A percentile compares a stretch with the other conserved stretches of the same genome.
These are phyloP conservation scores for Boeremia exigua DNA, from an alignment of 2,329 filamentous ascomycete species.

Conservation along the genomic window DNA sequence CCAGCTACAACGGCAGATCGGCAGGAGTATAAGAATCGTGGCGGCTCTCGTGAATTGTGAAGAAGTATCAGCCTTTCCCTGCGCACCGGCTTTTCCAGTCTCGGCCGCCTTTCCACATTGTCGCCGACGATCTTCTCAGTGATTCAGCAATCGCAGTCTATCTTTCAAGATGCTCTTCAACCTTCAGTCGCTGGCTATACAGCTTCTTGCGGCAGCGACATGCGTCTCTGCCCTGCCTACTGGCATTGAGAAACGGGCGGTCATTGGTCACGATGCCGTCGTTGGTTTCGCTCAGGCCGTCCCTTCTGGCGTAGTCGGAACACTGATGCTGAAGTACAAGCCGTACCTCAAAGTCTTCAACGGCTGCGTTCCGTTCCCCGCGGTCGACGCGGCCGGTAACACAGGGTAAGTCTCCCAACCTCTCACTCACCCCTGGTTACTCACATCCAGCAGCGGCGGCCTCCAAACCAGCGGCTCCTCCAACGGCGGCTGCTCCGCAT, in stretches of 20 bases:
- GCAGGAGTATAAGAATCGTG: constrained; percentile 2
- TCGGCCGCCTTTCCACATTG: background rate
- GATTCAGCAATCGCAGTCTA: background rate
- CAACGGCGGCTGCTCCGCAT: constrained; percentile 51
- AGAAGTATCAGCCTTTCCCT: background rate
- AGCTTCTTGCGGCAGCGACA: constrained; percentile 29
- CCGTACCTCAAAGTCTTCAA: constrained; percentile 62
- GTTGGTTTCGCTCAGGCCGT: constrained; percentile 63
- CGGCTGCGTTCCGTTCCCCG: constrained; percentile 69
- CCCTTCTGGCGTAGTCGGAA: constrained; percentile 55
- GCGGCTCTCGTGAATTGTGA: background rate
- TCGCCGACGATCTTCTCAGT: background rate
- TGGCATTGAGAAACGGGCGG: constrained; percentile 47
- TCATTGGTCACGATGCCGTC: constrained; percentile 55
- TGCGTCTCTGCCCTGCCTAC: constrained; percentile 34
- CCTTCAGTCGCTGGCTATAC: constrained; percentile 27
- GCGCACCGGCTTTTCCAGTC: background rate
- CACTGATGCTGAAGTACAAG: constrained; percentile 62
- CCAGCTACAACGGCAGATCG: background rate
- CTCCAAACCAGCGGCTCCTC: constrained; percentile 50
- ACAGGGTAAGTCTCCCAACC: constrained; percentile 54
- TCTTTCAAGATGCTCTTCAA: constrained; percentile 31
- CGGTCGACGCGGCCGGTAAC: constrained; percentile 63
- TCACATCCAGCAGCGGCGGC: constrained; percentile 48
- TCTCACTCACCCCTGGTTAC: background rate